Base-by-base conservation (phyloP, 2,329 filamentous ascomycete species). In the Fusarium domesticum region DNA sequence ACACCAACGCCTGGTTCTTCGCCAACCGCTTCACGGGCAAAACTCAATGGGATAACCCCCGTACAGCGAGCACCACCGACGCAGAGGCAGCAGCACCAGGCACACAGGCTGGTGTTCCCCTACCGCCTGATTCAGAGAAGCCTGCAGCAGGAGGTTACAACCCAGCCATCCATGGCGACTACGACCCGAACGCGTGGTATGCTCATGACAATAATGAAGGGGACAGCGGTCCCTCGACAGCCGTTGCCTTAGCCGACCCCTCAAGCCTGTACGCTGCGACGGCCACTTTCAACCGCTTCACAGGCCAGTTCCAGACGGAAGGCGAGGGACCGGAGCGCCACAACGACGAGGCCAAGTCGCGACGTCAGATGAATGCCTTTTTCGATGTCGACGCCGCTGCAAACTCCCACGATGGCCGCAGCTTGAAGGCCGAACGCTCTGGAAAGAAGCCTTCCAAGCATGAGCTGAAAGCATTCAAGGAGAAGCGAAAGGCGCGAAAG, bases 301-400 rank as follows among this genome's bases (percentile, higher is more conserved):
- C 88, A 0, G 91, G 91, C 35, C 79, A 83, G 54, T 95, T 88
- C 71, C 91, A 96, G 69, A 71, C 76, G 15, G 72, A 72, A 3
- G 78, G 81, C 10, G 72, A 84, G 51, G 84, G 78, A 3, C 81
- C 88, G 2, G 89, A 93, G 41, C 80, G 84, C 39, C 86, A 91
- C 72, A 86, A 83, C 56, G 90, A 96, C 61, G 89, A 95, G 63
- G 87, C 89, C 62, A 96, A 96, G 75, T 85, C 85, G 48, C 77
- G 76, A 39, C 78, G 93, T 35, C 93, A 97, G 71, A 87, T 97
- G 86, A 87, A 88, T 62, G 88, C 90, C 32, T 97, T 85, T 70
- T 98, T 97, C 66, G 92, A 98, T 64, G 91, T 96, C 34, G 91
- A 97, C 66, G 88, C 90, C 5, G 91, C 90, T 3, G 92, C 91